Conservation (phyloP, 352 stramenopile species). For the Aphanomyces astaci region DNA sequence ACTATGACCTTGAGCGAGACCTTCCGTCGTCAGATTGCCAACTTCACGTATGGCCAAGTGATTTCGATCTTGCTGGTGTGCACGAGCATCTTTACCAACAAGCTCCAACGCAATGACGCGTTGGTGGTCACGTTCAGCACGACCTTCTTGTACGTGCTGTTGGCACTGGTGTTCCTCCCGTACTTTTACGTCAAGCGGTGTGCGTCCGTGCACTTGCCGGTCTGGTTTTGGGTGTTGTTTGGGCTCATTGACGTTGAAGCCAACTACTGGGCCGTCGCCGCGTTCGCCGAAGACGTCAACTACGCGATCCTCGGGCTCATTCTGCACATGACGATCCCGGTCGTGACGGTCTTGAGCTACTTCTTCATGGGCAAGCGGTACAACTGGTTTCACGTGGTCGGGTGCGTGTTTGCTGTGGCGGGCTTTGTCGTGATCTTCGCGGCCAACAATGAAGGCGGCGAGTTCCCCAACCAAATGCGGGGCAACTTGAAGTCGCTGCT, state of each 20-base stretch:
- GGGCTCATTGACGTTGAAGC: conserved; percentile 54
- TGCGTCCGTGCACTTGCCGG: conserved; percentile 31
- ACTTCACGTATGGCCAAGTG: conserved; percentile 34
- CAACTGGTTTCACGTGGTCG: conserved; percentile 46
- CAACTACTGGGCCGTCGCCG: conserved; percentile 69
- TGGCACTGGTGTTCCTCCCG: conserved; percentile 41
- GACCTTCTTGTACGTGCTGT: conserved; percentile 48
- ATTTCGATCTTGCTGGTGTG: conserved; percentile 65
- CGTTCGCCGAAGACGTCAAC: conserved; percentile 59
- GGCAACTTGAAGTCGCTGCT: conserved; percentile 57
- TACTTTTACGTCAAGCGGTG: conserved; percentile 35
- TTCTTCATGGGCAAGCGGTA: conserved; percentile 66
- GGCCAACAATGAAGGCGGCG: conserved; percentile 26
- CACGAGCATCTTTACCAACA: conserved; percentile 52
- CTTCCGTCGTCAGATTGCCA: conserved; percentile 9
- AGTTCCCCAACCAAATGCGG: conserved; percentile 33
- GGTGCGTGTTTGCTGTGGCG: conserved; percentile 39
- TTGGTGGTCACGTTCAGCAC: conserved; percentile 55
- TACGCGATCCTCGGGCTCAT: conserved; percentile 58
- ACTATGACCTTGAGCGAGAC: not conserved
- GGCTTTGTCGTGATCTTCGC: conserved; percentile 55
- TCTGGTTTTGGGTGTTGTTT: conserved; percentile 59
- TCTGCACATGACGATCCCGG: conserved; percentile 62
- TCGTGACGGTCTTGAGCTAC: conserved; percentile 59
- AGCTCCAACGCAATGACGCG: conserved; percentile 44